Conservation (phyloP, 805 yeast genomes). For the Lipomyces chichibuensis region DNA sequence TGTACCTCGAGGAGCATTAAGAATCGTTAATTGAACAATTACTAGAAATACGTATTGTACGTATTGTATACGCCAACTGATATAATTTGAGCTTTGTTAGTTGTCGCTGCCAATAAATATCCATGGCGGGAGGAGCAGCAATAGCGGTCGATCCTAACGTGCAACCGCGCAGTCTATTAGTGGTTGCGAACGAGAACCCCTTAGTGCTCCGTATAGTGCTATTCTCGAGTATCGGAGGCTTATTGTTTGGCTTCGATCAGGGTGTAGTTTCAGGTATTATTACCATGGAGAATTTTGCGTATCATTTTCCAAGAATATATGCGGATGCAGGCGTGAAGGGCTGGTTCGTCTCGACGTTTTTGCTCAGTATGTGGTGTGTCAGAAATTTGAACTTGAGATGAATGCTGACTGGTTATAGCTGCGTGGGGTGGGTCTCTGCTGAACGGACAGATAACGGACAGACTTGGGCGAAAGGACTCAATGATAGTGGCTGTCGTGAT, state of each 20-base stretch:
- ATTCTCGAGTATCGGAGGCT: slow-evolving; percentile 42
- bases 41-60: too few relatives aligned
- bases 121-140: not conserved
- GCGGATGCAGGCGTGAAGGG: slow-evolving; percentile 30
- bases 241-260: slow-evolving; percentile 41
- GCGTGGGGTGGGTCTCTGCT: slow-evolving; percentile 35
- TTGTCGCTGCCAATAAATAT: not conserved
- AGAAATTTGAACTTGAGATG: not conserved
- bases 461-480: slow-evolving; percentile 27
- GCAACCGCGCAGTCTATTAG: not conserved
- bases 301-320: slow-evolving; percentile 32
- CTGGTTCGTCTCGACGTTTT: slow-evolving; percentile 33
- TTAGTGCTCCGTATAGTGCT: slow-evolving; percentile 37
- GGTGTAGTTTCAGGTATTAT: slow-evolving; percentile 40
- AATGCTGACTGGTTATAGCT: not conserved
- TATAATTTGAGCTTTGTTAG: not conserved
- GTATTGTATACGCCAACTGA: not conserved
- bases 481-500: slow-evolving; percentile 29
- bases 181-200: slow-evolving; percentile 19
- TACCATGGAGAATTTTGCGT: slow-evolving; percentile 38
- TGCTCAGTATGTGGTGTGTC: slow-evolving; percentile 20
- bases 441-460: slow-evolving; percentile 29
- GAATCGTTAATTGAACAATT: too few relatives aligned
- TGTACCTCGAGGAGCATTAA: too few relatives aligned
- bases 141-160: not conserved